Evolutionary conservation across 2,329 filamentous ascomycete genomes (phyloP).

Genomic region (Pyricularia grisea): DNA sequence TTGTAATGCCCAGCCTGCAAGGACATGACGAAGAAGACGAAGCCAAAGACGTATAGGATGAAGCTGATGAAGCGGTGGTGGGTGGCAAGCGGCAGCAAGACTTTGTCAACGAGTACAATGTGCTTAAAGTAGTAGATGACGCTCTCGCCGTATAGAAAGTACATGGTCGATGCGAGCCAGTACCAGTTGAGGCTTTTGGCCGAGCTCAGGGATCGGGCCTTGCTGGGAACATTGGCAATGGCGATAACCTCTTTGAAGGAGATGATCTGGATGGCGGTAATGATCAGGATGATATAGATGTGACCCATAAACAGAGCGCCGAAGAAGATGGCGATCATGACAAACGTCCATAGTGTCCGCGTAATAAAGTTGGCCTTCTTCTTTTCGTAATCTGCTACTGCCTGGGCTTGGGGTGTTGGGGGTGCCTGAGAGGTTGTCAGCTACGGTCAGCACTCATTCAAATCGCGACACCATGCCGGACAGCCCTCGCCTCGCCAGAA

Average conservation of each 20-base stretch:
- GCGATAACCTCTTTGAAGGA: constrained; percentile 98
- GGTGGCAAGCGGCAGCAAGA: constrained; percentile 85
- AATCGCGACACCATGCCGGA: neutral
- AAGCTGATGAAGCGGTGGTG: constrained; percentile 99
- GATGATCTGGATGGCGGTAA: constrained; percentile 89
- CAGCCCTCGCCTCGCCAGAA: neutral
- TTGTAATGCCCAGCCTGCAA: constrained; percentile 93
- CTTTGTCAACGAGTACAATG: constrained; percentile 87
- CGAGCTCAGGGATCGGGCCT: constrained; percentile 80
- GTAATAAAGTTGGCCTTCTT: constrained; percentile 98
- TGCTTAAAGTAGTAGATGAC: constrained; percentile 99
- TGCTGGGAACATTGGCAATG: constrained; percentile 88
- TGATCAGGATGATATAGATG: constrained; percentile 90
- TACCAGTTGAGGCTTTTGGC: constrained; percentile 99
- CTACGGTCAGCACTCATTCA: constrained; percentile 3
- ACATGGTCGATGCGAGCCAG: constrained; percentile 97
- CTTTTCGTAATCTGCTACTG: constrained; percentile 76
- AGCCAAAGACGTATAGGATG: constrained; percentile 94
- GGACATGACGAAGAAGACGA: constrained; percentile 95
- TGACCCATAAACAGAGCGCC: constrained; percentile 88
- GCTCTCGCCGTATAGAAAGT: constrained; percentile 96
- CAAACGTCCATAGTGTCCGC: constrained; percentile 92
- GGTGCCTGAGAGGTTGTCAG: constrained; percentile 27
- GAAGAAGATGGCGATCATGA: constrained; percentile 96
- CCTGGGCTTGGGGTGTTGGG: constrained; percentile 28